Evolutionary conservation across 257 asterid species (phyloP).

Genomic region (Handroanthus guayacan): DNA sequence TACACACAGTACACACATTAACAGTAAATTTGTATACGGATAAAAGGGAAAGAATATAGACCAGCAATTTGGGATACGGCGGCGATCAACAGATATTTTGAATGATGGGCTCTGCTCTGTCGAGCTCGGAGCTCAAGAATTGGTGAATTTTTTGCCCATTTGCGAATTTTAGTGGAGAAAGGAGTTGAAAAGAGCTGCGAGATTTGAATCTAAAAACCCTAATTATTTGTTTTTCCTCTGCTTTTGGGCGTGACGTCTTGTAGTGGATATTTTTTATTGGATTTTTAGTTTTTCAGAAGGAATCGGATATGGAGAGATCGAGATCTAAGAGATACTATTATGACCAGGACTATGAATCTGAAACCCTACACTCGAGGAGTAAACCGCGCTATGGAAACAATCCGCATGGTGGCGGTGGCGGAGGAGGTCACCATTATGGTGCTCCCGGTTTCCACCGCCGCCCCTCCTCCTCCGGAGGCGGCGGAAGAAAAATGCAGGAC

Average conservation of each 20-base stretch:
- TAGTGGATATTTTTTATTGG: conserved; percentile 18
- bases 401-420: conserved; percentile 50
- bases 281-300: conserved; percentile 13
- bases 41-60: conserved; percentile 44
- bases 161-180: conserved; percentile 16
- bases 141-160: conserved; percentile 23
- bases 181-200: conserved; percentile 13
- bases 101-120: conserved; percentile 31
- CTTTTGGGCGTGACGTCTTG: conserved; percentile 26
- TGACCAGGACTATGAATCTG: conserved; percentile 81
- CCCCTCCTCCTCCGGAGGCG: conserved; percentile 48
- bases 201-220: conserved; percentile 55
- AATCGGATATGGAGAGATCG: conserved; percentile 73
- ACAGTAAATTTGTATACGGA: conserved; percentile 18
- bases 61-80: conserved; percentile 27
- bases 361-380: conserved; percentile 63
- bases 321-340: conserved; percentile 84
- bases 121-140: conserved; percentile 34
- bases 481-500: conserved; percentile 65
- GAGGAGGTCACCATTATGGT: conserved; percentile 49
- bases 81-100: conserved; percentile 31
- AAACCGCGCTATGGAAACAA: conserved; percentile 54
- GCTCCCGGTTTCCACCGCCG: conserved; percentile 53
- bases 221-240: conserved; percentile 30
- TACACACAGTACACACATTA: conserved; percentile 40